A percentile compares a stretch with the other conserved stretches of the same genome.
phyloP scores from a whole-genome alignment of 2,329 filamentous ascomycete species.

The Calonectria crousiana region DNA sequence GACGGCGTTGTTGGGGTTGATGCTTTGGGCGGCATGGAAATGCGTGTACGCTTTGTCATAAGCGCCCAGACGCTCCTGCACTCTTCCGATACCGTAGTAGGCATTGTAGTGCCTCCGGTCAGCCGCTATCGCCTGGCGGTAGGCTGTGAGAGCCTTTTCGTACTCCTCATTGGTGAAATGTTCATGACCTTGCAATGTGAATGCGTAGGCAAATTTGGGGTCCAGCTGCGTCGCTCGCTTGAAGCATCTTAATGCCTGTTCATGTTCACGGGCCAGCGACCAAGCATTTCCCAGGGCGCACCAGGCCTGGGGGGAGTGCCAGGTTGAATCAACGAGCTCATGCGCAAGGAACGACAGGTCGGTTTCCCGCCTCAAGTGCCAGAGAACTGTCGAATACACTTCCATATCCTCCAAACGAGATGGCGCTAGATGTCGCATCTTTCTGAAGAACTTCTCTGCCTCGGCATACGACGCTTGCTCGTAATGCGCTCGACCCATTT shows the following conservation, averaged over 20 bases:
- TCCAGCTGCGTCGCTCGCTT: constrained; percentile 92
- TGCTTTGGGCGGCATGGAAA: constrained; percentile 86
- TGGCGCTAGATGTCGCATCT: constrained; percentile 83
- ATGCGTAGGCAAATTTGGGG: constrained; percentile 92
- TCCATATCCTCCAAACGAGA: constrained; percentile 95
- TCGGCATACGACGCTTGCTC: constrained; percentile 89
- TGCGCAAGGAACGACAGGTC: constrained; percentile 94
- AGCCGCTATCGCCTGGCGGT: constrained; percentile 86
- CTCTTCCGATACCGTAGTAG: constrained; percentile 90
- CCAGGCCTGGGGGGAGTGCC: constrained; percentile 94
- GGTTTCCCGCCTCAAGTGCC: constrained; percentile 94
- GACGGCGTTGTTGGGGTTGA: constrained; percentile 95
- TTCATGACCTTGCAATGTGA: constrained; percentile 95
- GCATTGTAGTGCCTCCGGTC: constrained; percentile 96
- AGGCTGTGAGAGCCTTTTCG: constrained; percentile 90
- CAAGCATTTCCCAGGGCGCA: constrained; percentile 95
- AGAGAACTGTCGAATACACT: constrained; percentile 98
- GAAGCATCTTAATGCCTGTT: constrained; percentile 95
- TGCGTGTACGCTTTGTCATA: constrained; percentile 92
- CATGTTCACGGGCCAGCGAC: constrained; percentile 91
- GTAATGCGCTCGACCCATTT: constrained; percentile 91
- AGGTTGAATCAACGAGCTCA: constrained; percentile 87
- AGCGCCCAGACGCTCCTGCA: constrained; percentile 91
- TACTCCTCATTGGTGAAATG: constrained; percentile 97
- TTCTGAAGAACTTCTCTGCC: constrained; percentile 87